Evolutionary conservation across 371 early-diverging fungal genomes (phyloP), one percentile per base, ranked within the genome.

Genomic region (Mortierella sp.): DNA sequence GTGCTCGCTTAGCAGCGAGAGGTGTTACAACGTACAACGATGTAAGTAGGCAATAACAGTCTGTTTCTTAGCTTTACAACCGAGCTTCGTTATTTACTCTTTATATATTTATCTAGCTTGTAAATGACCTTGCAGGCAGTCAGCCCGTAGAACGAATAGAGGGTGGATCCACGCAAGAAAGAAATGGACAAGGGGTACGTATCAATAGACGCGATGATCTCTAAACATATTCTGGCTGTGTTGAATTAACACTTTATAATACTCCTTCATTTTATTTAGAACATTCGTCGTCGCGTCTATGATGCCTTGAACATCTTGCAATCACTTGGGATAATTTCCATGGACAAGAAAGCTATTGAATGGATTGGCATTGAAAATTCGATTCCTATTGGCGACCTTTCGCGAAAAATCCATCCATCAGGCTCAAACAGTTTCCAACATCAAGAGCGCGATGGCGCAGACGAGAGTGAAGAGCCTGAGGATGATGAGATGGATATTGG

Each of bases 301-400:
- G 94, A 94, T 78, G 94, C 94, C 2, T 77, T 94, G 42, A 94
- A 94, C 66, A 93, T 94, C 7, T 73, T 93, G 61, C 91, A 90
- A 87, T 93, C 94, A 2, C 88, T 93, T 85, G 87, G 86, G 31
- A 90, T 94, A 51, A 92, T 94, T 64, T 80, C 81, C 28, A 93
- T 93, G 75, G 89, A 90, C 54, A 72, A 68, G 37, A 92, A 92
- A 72, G 89, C 89, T 54, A 93, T 93, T 56, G 83, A 83, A 54
- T 93, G 93, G 93, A 84, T 90, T 54, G 93, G 93, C 84, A 89
- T 68, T 43, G 65, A 65, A n/a, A 68, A 76, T 28, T 66, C 75
- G 8, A 71, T 31, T 34, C 59, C 64, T 1, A 65, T 75, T 26
- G 53, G 55, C 22, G 69, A 75, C 19, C 68, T 61, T 15, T 62